phyloP scores from a whole-genome alignment of 805 yeast species.

The Millerago galiae region DNA sequence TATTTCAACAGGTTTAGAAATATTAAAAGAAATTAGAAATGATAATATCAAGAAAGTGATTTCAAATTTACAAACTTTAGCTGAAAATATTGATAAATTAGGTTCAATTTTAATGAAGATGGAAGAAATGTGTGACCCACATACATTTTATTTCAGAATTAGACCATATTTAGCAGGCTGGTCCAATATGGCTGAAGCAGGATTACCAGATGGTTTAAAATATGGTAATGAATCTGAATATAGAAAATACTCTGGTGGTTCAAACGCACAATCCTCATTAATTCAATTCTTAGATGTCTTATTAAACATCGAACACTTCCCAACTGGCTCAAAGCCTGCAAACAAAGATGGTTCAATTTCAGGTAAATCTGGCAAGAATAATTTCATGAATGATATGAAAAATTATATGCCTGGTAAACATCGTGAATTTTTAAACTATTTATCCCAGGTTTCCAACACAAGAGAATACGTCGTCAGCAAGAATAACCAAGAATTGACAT shows the following conservation, averaged over 20 bases:
- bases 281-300: conserved; percentile 81
- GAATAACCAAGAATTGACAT: conserved; percentile 47
- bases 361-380: conserved; percentile 28
- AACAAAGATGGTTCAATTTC: conserved; percentile 16
- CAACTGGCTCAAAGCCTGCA: conserved; percentile 55
- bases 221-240: conserved; percentile 63
- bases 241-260: conserved; percentile 74
- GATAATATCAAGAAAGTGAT: conserved; percentile 37
- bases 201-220: conserved; percentile 69
- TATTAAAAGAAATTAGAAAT: conserved; percentile 49
- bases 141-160: conserved; percentile 76
- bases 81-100: conserved; percentile 67
- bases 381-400: conserved; percentile 79
- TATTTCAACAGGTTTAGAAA: conserved; percentile 59
- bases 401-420: conserved; percentile 87
- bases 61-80: conserved; percentile 51
- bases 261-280: conserved; percentile 88
- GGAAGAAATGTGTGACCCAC: conserved; percentile 95
- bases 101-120: conserved; percentile 70
- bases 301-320: conserved; percentile 67
- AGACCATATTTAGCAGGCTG: conserved; percentile 93
- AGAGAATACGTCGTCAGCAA: conserved; percentile 55
- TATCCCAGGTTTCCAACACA: conserved; percentile 52
- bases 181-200: conserved; percentile 85
- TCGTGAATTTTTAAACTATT: conserved; percentile 59